These are phyloP conservation scores for Fusarium metavorans DNA, from an alignment of 2,329 filamentous ascomycete species.

Conservation along the genomic window DNA sequence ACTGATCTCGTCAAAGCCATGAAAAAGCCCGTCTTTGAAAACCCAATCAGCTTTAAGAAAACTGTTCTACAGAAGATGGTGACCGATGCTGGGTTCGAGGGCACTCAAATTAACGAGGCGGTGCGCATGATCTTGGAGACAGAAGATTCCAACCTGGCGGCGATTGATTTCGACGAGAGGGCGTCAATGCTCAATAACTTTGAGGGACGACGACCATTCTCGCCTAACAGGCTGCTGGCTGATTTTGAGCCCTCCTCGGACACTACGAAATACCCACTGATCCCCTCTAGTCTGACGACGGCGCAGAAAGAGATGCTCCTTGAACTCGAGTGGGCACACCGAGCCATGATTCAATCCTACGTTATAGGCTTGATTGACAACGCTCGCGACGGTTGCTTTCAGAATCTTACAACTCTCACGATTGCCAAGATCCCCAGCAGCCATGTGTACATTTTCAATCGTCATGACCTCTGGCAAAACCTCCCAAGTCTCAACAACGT, in stretches of 20 bases:
- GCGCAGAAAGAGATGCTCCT: conserved; percentile 77
- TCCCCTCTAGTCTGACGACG: conserved; percentile 67
- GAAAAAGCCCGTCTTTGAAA: conserved; percentile 39
- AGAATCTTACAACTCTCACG: conserved; percentile 67
- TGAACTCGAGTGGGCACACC: conserved; percentile 76
- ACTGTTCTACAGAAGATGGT: conserved; percentile 53
- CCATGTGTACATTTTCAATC: conserved; percentile 67
- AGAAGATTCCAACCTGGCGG: conserved; percentile 46
- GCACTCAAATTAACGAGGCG: conserved; percentile 48
- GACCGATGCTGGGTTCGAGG: conserved; percentile 51
- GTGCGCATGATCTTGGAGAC: conserved; percentile 51
- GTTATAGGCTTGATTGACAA: conserved; percentile 74
- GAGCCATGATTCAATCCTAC: conserved; percentile 76
- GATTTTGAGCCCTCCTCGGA: conserved; percentile 41
- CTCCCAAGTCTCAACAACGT: conserved; percentile 67
- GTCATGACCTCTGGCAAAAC: conserved; percentile 71
- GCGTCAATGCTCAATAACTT: conserved; percentile 24
- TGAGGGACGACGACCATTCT: conserved; percentile 25
- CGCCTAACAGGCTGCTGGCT: conserved; percentile 12
- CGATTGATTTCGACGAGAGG: conserved; percentile 51
- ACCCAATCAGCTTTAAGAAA: conserved; percentile 46
- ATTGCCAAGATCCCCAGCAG: conserved; percentile 74
- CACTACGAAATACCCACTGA: conserved; percentile 52
- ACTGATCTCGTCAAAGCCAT: conserved; percentile 38
- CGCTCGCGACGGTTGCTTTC: conserved; percentile 58